These are phyloP conservation scores for Chytriomyces confervae DNA, from an alignment of 192 early-diverging fungal genomes.

Conservation along the genomic window DNA sequence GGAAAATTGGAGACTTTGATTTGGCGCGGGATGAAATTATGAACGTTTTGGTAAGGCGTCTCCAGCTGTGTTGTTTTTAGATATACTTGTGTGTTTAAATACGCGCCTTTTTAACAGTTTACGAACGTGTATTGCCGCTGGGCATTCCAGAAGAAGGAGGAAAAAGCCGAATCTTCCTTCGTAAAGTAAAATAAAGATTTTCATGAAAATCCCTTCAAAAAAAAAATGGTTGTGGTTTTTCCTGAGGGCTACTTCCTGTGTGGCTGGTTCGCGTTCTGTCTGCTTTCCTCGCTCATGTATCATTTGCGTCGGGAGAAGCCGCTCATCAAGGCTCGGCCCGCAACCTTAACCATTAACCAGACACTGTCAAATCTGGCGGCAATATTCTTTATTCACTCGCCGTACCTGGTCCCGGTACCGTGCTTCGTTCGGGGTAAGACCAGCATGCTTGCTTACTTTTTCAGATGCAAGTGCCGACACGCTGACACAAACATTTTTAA, in stretches of 20 bases:
- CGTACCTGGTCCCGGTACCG: background rate
- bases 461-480: background rate
- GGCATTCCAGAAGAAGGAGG: conserved; percentile 8
- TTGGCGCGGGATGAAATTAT: background rate
- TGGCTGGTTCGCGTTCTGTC: background rate
- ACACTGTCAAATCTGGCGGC: background rate
- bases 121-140: conserved; percentile 18
- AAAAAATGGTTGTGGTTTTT: no score
- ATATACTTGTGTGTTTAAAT: background rate
- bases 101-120: conserved; percentile 4
- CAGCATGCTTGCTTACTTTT: no score
- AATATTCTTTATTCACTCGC: background rate
- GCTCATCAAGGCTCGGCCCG: background rate
- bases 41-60: background rate
- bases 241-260: background rate
- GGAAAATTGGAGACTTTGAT: conserved; percentile 1
- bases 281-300: background rate
- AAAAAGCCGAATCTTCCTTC: no score
- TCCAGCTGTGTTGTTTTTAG: background rate
- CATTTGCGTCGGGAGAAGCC: background rate
- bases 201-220: no score
- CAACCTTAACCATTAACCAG: background rate
- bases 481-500: background rate
- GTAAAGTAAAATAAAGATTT: no score
- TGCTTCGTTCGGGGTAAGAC: background rate